Evolutionary conservation across 495 filamentous ascomycete genomes (phyloP), one percentile per base, ranked within the genome.

Genomic region (Penicillium silybi): DNA sequence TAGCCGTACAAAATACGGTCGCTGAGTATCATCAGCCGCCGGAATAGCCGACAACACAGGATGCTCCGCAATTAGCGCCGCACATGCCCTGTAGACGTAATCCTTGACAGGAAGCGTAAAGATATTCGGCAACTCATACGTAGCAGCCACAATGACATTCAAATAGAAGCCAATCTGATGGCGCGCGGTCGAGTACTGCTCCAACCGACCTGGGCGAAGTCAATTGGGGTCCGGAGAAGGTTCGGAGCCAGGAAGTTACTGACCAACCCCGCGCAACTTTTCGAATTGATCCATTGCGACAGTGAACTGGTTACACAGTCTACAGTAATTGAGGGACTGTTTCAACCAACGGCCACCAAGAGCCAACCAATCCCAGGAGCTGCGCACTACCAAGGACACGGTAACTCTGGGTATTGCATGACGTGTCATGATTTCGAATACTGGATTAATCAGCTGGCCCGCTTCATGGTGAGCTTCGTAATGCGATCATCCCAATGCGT

Each of bases 1-100:
- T 3, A 78, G 54, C n/a, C 76, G 74, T 10, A 64, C 76, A 35
- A 73, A 79, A 40, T 71, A 70, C 0, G 75, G 63, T n/a, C 65
- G 52, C 17, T 64, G 52, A 0, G 66, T 73, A 39, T 70, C 65
- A 41, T 79, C 76, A 27, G 57, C 63, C 3, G 72, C 58, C 1
- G 71, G 60, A 23, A 78, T 73, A 23, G 71, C 67, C 20, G 71
- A 73, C 9, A 80, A 64, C 11, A 64, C 56, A 2, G 76, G 67
- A 46, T 80, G 73, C 16, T 62, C 61, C n/a, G 44, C 40, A 42
- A 78, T 76, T 22, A 75, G 51, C 1, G 54, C 48, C 27, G 63
- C 63, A 7, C 73, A 65, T 4, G 72, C 72, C 34, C 53, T 57
- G 53, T 70, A 75, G 6, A 78, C 52, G 19, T 65, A 64, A 13